phyloP scores from a whole-genome alignment of 1,284 basidiomycete species.

The Rhodotorula sp. region DNA sequence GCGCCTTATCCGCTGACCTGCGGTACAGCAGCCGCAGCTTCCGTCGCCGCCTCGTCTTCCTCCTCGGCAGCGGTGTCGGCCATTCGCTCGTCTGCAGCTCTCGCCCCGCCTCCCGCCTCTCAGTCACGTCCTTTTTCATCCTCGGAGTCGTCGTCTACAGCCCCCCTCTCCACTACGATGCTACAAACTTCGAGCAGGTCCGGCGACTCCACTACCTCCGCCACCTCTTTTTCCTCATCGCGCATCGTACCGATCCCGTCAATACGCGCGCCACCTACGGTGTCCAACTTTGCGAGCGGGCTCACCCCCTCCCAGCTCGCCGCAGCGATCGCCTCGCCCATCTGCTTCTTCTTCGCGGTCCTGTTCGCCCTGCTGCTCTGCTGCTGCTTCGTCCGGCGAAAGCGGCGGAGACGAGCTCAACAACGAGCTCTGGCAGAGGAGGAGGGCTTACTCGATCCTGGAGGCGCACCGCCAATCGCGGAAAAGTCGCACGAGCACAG shows the following conservation, averaged over 20 bases:
- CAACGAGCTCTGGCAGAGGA: not conserved
- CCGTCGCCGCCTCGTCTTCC: too few species aligned
- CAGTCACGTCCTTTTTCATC: not conserved
- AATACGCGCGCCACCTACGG: not conserved
- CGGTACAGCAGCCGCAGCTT: too few species aligned
- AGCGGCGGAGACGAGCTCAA: not conserved
- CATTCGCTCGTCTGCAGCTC: not conserved
- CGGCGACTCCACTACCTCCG: not conserved
- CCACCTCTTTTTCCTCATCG: not conserved
- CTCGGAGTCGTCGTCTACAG: not conserved
- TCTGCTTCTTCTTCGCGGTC: slow-evolving; percentile 27
- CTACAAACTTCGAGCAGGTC: too few species aligned
- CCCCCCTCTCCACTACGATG: not conserved
- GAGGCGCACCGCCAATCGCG: not conserved
- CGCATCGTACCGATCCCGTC: not conserved
- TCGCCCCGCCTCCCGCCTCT: not conserved
- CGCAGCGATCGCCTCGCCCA: slow-evolving; percentile 23
- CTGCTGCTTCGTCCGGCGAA: slow-evolving; percentile 7
- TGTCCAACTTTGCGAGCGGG: not conserved
- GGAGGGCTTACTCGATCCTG: not conserved
- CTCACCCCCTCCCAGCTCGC: slow-evolving; percentile 18
- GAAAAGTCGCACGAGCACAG: not conserved
- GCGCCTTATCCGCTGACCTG: too few species aligned
- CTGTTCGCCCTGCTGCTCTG: slow-evolving; percentile 13
- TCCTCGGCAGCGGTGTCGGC: not conserved